Conservation (phyloP, 768 basidiomycete genomes). For the Termitomyces heimii region DNA sequence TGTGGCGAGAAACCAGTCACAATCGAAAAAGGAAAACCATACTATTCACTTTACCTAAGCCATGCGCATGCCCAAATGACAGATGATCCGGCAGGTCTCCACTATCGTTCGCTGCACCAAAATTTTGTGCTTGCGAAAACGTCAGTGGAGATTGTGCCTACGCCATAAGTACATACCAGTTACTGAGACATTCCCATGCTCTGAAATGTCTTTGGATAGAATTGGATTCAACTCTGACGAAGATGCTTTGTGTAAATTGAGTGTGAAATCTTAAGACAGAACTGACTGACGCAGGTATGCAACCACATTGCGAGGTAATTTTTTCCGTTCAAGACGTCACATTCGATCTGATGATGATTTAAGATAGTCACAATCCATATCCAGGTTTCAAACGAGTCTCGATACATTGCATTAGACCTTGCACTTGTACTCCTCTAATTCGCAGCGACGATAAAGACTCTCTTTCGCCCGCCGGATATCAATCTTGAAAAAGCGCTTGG, state of each 20-base stretch:
- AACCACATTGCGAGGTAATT: neutral
- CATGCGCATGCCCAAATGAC: too few relatives aligned
- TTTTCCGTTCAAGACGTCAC: constrained; percentile 1
- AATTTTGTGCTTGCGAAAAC: neutral
- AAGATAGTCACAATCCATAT: too few relatives aligned
- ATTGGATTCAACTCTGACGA: neutral
- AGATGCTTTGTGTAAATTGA: neutral
- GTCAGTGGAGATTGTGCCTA: neutral
- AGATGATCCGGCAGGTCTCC: neutral
- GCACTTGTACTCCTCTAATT: too few relatives aligned
- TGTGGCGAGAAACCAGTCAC: neutral
- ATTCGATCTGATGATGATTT: neutral
- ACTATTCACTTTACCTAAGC: neutral
- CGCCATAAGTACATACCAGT: neutral
- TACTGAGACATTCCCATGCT: neutral
- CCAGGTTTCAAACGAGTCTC: neutral
- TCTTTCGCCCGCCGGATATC: too few relatives aligned
- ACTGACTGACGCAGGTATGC: constrained; percentile 13
- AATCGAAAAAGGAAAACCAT: neutral
- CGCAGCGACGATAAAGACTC: too few relatives aligned
- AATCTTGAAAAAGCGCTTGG: neutral
- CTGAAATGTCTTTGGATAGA: neutral
- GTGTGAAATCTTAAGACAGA: neutral
- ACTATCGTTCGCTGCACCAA: neutral
- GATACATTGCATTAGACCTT: too few relatives aligned